Base-by-base conservation (phyloP, 768 basidiomycete species). In the Tricholoma flavovirens region DNA sequence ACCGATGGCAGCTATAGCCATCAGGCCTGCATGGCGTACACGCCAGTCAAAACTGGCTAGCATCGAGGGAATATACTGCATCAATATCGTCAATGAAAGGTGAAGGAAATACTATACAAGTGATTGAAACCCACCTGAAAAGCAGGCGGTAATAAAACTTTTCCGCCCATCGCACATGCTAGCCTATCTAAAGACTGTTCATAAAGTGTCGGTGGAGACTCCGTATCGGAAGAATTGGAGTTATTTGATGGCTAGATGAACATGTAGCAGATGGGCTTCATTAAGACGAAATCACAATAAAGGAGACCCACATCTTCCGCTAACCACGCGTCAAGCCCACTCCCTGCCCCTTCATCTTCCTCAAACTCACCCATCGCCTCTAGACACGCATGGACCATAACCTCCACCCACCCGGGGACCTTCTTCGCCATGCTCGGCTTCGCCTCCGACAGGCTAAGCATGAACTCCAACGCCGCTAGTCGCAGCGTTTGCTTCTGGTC, bases 161-260 rank as follows among this genome's bases (percentile, higher is more conserved):
- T 77, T 0, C 93, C 91, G 5, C 89, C 90, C 43, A 93, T 71
- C 0, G 90, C 88, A 68, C 85, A 85, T 9, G 93, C 88, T 3
- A 94, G 67, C 7, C 93, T 75, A 67, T 96, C 93, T 1, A 95
- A 70, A 0, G 87, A 79, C 59, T 93, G 90, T 61, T 96, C 93
- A 57, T 90, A 92, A 24, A 88, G 76, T 32, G 84, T 84, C 1
- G 87, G 88, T 38, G 87, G 84, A 1, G 74, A 78, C 42, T 88
- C 87, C 24, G 75, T 76, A 40, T 81, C 78, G 0, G 81, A 72
- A 7, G 89, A 79, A 58, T 73, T 82, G 24, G 79, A 83, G 57
- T 76, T 81, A 4, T 81, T 74, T 1, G 87, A 83, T 5, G 86
- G 86, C 86, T 89, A 63, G 35, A 58, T 52, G 22, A 42, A 53